Conservation (phyloP, 306 rosid species). For the Quercus aquifolioides region DNA sequence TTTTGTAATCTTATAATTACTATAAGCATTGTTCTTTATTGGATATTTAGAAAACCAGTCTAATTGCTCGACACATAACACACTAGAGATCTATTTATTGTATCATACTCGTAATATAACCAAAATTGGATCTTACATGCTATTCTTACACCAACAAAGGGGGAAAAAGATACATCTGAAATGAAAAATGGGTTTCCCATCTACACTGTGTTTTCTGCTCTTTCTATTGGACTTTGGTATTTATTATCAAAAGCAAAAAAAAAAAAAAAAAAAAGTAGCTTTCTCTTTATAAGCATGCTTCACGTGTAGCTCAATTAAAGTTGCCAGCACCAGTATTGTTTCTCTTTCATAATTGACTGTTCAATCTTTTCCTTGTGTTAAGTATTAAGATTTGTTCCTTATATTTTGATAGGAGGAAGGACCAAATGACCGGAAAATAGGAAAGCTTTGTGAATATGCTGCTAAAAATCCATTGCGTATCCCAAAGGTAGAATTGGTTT, state of each 20-base stretch:
- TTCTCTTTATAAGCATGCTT: background rate
- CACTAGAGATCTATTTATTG: no score
- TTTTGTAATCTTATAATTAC: no score
- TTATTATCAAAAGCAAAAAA: background rate
- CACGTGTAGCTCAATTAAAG: background rate
- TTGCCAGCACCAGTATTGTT: background rate
- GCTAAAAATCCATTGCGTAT: conserved; percentile 91
- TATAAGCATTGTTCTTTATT: no score
- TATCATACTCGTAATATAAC: no score
- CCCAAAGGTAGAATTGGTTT: conserved; percentile 60
- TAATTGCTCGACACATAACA: no score
- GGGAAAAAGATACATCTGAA: background rate
- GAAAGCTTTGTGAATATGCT: conserved; percentile 88
- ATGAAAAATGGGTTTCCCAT: background rate
- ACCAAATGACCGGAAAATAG: conserved; percentile 85
- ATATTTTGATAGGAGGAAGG: conserved; percentile 71
- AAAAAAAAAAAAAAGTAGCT: background rate
- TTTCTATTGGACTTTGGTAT: background rate
- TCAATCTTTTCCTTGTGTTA: conserved; percentile 6
- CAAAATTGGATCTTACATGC: no score
- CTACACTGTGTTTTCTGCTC: background rate
- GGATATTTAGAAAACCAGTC: no score
- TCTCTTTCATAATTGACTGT: background rate
- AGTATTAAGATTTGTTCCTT: conserved; percentile 8
- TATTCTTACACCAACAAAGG: no score